Conservation (phyloP, 2,329 filamentous ascomycete species). For the Penicillium polonicum region DNA sequence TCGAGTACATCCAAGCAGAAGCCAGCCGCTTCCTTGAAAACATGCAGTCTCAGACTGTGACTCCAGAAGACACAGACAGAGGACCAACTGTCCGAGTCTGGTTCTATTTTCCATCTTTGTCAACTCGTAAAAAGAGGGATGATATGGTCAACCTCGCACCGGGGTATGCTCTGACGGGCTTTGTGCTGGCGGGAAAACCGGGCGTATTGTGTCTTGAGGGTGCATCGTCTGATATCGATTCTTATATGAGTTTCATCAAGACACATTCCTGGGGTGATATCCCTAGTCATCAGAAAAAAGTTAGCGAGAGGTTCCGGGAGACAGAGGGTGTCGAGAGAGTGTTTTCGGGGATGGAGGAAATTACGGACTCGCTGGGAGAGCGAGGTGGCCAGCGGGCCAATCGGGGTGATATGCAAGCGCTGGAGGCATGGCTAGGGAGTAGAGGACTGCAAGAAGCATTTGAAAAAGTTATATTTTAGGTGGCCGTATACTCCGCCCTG, state of each 20-base stretch:
- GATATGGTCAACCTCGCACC: constrained; percentile 58
- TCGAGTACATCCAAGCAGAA: constrained; percentile 47
- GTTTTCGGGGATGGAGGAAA: constrained; percentile 35
- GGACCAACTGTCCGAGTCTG: constrained; percentile 53
- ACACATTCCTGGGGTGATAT: constrained; percentile 64
- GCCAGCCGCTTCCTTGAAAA: constrained; percentile 32
- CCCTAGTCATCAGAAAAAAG: constrained; percentile 61
- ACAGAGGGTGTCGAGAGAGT: constrained; percentile 43
- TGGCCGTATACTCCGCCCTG: background rate
- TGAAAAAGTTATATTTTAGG: constrained; percentile 35
- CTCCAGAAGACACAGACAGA: background rate
- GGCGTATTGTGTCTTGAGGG: constrained; percentile 43
- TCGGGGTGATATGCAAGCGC: constrained; percentile 37
- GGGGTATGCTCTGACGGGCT: constrained; percentile 55
- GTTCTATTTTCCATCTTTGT: constrained; percentile 65
- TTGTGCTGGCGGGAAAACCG: constrained; percentile 61
- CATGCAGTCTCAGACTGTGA: constrained; percentile 7
- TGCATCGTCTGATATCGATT: constrained; percentile 51
- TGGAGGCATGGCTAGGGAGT: constrained; percentile 31
- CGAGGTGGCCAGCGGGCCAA: constrained; percentile 35
- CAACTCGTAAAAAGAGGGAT: constrained; percentile 58
- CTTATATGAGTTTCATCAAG: constrained; percentile 64
- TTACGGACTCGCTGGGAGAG: constrained; percentile 34
- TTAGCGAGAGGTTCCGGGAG: constrained; percentile 51
- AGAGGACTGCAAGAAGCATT: constrained; percentile 32